Evolutionary conservation across 73 alveolate species (phyloP).

Genomic region (Uronychia binucleata): DNA sequence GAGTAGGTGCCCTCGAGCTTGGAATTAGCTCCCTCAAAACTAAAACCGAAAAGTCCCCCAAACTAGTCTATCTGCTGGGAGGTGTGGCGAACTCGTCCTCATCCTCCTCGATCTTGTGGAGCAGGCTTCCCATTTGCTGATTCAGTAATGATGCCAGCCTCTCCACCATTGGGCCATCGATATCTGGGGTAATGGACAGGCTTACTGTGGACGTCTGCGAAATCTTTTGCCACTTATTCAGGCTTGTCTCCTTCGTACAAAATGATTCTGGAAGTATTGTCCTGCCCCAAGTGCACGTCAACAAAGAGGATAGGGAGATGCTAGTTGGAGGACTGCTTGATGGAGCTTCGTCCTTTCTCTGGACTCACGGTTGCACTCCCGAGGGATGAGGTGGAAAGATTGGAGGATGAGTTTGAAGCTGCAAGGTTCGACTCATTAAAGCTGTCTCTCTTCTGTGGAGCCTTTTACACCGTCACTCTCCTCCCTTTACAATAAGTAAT

Average conservation of each 20-base stretch:
- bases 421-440: too few relatives aligned
- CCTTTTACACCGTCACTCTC: too few relatives aligned
- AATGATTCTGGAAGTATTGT: conserved; percentile 86
- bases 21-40: too few relatives aligned
- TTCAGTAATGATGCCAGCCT: conserved; percentile 56
- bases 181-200: background rate
- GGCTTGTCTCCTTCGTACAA: conserved; percentile 97
- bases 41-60: too few relatives aligned
- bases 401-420: too few relatives aligned
- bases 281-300: conserved; percentile 92
- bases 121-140: conserved; percentile 63
- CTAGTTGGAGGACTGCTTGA: background rate
- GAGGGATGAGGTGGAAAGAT: too few relatives aligned
- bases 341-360: background rate
- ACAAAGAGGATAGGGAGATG: conserved; percentile 81
- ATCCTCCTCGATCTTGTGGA: conserved; percentile 65
- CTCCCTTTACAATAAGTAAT: too few relatives aligned
- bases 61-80: too few relatives aligned
- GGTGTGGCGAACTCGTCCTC: too few relatives aligned
- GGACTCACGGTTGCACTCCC: background rate
- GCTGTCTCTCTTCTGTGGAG: too few relatives aligned
- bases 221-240: conserved; percentile 90
- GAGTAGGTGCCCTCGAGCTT: too few relatives aligned
- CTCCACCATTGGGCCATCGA: conserved; percentile 60
- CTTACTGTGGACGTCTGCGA: conserved; percentile 80